phyloP scores from a whole-genome alignment of 768 basidiomycete genomes.

The Punctularia strigosozonata region DNA sequence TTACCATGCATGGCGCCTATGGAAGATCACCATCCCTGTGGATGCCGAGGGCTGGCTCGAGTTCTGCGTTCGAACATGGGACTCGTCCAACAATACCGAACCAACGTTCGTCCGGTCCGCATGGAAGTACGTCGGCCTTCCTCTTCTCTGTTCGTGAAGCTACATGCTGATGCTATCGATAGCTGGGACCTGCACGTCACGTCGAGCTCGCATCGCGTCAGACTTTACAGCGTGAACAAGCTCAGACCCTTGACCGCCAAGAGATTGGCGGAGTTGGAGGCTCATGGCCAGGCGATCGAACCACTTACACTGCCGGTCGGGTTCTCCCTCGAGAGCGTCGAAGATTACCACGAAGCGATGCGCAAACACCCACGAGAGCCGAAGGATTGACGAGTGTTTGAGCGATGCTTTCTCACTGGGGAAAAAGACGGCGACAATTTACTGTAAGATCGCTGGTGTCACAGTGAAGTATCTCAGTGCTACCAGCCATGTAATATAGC shows the following conservation, averaged over 20 bases:
- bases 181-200: conserved; percentile 45
- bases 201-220: conserved; percentile 41
- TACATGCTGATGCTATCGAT: not conserved
- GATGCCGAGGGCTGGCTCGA: conserved; percentile 48
- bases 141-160: not conserved
- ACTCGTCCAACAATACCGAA: conserved; percentile 46
- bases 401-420: not conserved
- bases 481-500: no score
- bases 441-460: no score
- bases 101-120: conserved; percentile 42
- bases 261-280: conserved; percentile 28
- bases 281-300: conserved; percentile 25
- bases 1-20: conserved; percentile 43
- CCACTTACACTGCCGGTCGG: conserved; percentile 30
- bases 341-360: conserved; percentile 18
- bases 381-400: conserved; percentile 9
- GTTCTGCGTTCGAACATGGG: conserved; percentile 44
- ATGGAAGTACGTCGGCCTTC: conserved; percentile 31
- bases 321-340: conserved; percentile 20
- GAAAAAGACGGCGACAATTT: no score
- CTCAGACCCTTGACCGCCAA: conserved; percentile 28
- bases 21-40: conserved; percentile 38
- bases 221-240: conserved; percentile 40
- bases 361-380: conserved; percentile 22
- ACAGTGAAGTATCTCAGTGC: no score